Evolutionary conservation across 2,329 filamentous ascomycete genomes (phyloP), one percentile per base, ranked within the genome.

Genomic region (Nigrospora osmanthi): DNA sequence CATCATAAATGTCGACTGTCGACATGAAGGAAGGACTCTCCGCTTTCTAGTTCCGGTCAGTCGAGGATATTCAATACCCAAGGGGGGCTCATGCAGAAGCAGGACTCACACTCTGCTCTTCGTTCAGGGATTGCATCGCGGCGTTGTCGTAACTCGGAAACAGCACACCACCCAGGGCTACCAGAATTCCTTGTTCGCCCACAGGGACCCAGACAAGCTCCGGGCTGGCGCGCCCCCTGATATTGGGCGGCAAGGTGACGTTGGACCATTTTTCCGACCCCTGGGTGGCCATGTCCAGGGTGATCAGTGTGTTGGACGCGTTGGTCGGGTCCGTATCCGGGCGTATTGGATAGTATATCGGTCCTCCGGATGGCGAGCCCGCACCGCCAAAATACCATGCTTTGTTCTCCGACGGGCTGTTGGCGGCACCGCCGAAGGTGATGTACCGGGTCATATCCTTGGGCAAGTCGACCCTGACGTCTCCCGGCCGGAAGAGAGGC

Each of bases 201-300:
- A 89, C 87, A 1, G 89, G 89, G 1, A 95, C 74, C 83, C 84
- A 89, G 1, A 85, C 80, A 1, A 85, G 66, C 47, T 85, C 82
- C 0, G 81, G 72, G 52, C 76, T 80, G 4, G 81, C 79, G 14
- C 85, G 75, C 1, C 75, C 75, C 5, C 66, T 60, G 7, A 84
- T 66, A 4, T 57, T 51, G 0, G 54, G 35, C 0, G 76, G 73
- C 3, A 87, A 58, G 0, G 78, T 76, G 1, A 42, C 50, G 51
- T 86, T 87, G 7, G 54, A 61, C 78, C 83, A 88, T 5, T 53
- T 67, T 46, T 76, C 73, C 0, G 56, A 35, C 5, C 63, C 49
- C 57, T 81, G 76, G 0, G 55, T 58, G 0, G 65, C 56, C 73
- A 85, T 77, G 52, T 87, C 73, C 7, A 87, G 61, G 0, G 72